Evolutionary conservation across 768 basidiomycete species (phyloP), one percentile per base, ranked within the genome.

Genomic region (Boletus pseudopeckii): DNA sequence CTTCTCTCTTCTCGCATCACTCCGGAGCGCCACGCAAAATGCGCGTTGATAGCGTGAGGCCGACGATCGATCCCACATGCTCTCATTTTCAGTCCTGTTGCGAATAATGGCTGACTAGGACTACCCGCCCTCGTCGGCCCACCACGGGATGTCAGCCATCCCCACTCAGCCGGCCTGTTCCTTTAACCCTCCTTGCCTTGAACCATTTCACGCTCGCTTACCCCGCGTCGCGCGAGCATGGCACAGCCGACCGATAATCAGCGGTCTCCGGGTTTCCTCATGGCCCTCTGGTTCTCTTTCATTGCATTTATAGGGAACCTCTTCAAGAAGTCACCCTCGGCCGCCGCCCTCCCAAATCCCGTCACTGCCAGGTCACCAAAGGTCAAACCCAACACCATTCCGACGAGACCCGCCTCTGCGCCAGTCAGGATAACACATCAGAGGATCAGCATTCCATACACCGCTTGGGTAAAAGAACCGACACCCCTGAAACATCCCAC

Each of bases 211-310:
- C 43, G 17, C 26, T 43, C 42, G 24, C 17, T 42, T 48, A 18
- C 47, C 47, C 24, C 42, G 14, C 45, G n/a, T 30, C 51, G 28
- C 37, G 24, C 49, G 32, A 50, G 11, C 28, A 52, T 52, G 49
- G 20, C 49, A 30, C 49, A 52, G 28, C 51, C 32, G 5, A 20
- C 45, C 7, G 32, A 26, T 14, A 5, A 24, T 26, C 50, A 51
- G 6, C 50, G 24, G 13, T 24, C 48, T 37, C 28, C 52, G 18
- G 46, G 50, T n/a, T 43, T 53, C 9, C 57, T 67, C 52, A n/a
- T 18, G 18, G 50, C 56, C 7, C 37, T 67, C 49, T 68, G 66
- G 63, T 14, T 33, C 48, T 20, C 58, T 1, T 7, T 67, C 18
- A 0, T 44, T 24, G 36, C 18, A 1, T 68, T 65, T 20, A 0